Conservation (phyloP, 176 grass and related monocot species). For the Triticum turgidum region DNA sequence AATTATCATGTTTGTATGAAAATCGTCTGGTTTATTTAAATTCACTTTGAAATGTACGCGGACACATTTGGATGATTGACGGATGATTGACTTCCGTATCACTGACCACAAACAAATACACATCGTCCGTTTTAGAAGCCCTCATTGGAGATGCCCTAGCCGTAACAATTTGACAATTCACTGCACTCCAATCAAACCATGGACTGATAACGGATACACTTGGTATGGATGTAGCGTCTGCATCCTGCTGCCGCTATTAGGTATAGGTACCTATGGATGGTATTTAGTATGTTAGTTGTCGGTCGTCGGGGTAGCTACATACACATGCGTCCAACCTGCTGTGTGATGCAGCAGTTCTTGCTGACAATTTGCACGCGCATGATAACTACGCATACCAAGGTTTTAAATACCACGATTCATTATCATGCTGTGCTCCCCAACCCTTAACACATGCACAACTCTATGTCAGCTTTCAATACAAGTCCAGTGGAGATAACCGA, state of each 20-base stretch:
- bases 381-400: constrained; percentile 31
- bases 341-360: constrained; percentile 18
- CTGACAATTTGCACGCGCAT: neutral
- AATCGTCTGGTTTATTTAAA: too few relatives aligned
- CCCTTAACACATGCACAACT: neutral
- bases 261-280: neutral
- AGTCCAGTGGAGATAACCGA: neutral
- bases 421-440: neutral
- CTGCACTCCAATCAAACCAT: neutral
- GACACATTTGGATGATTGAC: too few relatives aligned
- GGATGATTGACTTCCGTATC: too few relatives aligned
- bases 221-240: neutral
- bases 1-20: too few relatives aligned
- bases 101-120: too few relatives aligned
- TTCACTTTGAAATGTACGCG: too few relatives aligned
- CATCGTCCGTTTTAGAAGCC: too few relatives aligned
- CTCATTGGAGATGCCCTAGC: too few relatives aligned
- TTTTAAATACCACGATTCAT: neutral
- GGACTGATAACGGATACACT: neutral
- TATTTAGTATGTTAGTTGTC: neutral
- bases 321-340: neutral
- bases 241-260: neutral
- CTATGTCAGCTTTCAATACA: constrained; percentile 18
- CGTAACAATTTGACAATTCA: neutral
- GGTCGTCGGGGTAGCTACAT: neutral